Base-by-base conservation (phyloP, 768 basidiomycete genomes). In the Tricholoma matsutake region DNA sequence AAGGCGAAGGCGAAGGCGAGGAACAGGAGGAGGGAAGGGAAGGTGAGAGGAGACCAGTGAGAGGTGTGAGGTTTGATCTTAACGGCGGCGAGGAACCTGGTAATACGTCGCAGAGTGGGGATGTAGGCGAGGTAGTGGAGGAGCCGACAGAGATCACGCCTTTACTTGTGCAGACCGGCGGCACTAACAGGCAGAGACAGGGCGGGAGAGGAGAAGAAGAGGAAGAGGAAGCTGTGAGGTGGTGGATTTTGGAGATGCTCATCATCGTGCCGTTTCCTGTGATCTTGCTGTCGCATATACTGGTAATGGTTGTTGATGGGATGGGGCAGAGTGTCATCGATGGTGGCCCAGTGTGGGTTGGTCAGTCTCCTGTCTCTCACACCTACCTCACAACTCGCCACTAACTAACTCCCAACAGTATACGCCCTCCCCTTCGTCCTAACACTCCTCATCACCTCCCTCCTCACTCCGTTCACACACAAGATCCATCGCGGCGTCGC, bases 171-270 rank as follows among this genome's bases (percentile, higher is more conserved):
- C 65, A 53, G 29, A 54, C 11, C 59, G 25, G 41, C 28, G 5
- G 25, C 11, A 51, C 25, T 4, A 5, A 25, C 13, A 51, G 4
- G 13, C 29, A 52, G 28, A 16, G 6, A 3, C 13, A 6, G 25
- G 16, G 14, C 3, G 29, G 3, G n/a, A 4, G 4, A 52, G 51
- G 14, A 2, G 25, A 13, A 25, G 11, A 9, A 25, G 28, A 37
- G n/a, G 56, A 57, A 34, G 66, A 66, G 31, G 70, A 72, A 57
- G 65, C 60, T 20, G 65, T 73, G 34, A 73, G 73, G 32, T 78
- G 76, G 72, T 91, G 89, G 88, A 80, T 86, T 43, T 62, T 81
- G 41, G 86, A 90, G 67, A 67, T 87, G 41, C 53, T 88, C 4
- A 61, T 87, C 5, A 75, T 81, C 1, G 77, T 89, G 2, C 82